phyloP scores from a whole-genome alignment of 2,329 filamentous ascomycete species.

The Rutstroemia sp. region DNA sequence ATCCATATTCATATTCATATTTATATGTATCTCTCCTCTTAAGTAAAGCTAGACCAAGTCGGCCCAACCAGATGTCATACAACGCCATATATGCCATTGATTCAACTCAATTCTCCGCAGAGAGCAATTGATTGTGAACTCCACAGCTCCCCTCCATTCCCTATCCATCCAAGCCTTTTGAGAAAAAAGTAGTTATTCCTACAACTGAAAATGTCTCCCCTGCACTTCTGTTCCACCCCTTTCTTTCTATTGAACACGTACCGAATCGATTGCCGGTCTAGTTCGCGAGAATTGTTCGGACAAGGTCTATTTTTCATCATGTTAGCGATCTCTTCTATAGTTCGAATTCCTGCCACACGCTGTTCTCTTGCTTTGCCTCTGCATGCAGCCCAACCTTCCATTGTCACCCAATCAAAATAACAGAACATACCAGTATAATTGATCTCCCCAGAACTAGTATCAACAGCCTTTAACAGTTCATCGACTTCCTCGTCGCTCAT shows the following conservation, averaged over 20 bases:
- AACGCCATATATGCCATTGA: background rate
- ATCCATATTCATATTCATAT: background rate
- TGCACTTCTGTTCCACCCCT: constrained; percentile 1
- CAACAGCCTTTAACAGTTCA: constrained; percentile 95
- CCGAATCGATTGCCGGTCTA: constrained; percentile 34
- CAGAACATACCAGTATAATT: constrained; percentile 78
- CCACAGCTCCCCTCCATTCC: background rate
- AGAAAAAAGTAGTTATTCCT: background rate
- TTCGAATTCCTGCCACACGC: constrained; percentile 7
- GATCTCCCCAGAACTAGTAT: constrained; percentile 92
- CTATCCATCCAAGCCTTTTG: too few species aligned
- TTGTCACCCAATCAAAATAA: background rate
- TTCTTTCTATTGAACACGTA: background rate
- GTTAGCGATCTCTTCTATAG: constrained; percentile 6
- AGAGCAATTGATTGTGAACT: background rate
- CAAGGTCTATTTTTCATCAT: constrained; percentile 51
- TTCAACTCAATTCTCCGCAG: too few species aligned
- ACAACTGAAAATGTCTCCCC: constrained; percentile 1
- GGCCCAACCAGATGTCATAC: background rate
- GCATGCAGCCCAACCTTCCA: background rate
- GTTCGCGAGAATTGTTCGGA: constrained; percentile 81
- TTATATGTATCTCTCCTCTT: background rate
- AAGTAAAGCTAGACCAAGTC: too few species aligned
- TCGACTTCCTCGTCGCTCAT: constrained; percentile 99
- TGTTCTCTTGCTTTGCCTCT: background rate